Evolutionary conservation across 73 alveolate genomes (phyloP).

Genomic region (Tetrahymena elliotti): DNA sequence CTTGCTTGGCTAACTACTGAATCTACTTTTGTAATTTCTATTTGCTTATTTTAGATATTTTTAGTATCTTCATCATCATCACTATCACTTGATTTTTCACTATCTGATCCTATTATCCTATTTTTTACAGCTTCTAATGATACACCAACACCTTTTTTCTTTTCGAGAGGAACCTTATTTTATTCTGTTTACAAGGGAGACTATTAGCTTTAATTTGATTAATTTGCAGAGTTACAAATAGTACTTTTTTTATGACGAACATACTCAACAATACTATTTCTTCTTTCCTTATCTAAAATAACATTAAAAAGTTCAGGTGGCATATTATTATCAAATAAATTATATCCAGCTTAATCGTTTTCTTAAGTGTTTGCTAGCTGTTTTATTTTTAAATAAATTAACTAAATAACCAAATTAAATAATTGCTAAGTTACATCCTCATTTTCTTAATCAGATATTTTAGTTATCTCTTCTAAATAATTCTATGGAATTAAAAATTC

Average conservation of each 20-base stretch:
- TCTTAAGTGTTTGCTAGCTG: background rate
- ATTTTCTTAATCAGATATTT: background rate
- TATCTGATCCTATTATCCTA: background rate
- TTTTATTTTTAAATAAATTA: no score
- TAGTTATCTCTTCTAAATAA: background rate
- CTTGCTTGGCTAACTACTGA: background rate
- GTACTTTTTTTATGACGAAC: background rate
- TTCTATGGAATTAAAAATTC: background rate
- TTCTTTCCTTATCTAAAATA: background rate
- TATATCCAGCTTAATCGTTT: background rate
- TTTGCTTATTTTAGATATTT: background rate
- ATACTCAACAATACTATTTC: background rate
- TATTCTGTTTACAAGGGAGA: background rate
- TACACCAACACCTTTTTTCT: background rate
- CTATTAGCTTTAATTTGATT: background rate
- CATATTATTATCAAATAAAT: background rate
- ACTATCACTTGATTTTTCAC: background rate
- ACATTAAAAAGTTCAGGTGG: background rate
- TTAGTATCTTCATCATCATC: background rate
- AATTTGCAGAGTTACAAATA: background rate
- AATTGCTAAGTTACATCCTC: background rate
- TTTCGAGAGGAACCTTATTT: background rate
- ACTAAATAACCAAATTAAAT: no score
- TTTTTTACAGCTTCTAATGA: background rate
- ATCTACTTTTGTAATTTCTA: background rate